Base-by-base conservation (phyloP, 352 stramenopile genomes). In the Globisporangium lucens region DNA sequence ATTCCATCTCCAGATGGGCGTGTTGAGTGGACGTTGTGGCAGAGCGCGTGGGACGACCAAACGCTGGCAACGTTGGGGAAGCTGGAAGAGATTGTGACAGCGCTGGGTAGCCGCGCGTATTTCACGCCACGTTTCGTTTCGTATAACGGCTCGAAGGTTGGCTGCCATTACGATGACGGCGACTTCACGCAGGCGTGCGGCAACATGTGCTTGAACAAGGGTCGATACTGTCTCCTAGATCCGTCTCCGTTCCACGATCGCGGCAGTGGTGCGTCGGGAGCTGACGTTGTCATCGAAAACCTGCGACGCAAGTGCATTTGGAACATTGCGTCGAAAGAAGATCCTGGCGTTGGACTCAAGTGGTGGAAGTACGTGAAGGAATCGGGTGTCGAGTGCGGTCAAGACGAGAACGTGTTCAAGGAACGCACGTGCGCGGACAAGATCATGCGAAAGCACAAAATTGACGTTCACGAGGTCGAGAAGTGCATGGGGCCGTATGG, bases 1-100 rank as follows among this genome's bases (percentile, higher is more conserved):
- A 89, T 99, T 36, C 97, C 97, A 2, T 93, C 83, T 22, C 93
- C 95, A 1, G 96, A 99, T 75, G 94, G 96, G 51, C 89, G 95
- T 22, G 97, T 99, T 22, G 96, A 99, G 80, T 99, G 97, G 87
- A 97, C 96, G 55, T 76, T 99, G 60, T 99, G 95, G 96, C 97
- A 98, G 30, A 98, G 85, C 61, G 92, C 96, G 13, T 97, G 91
- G 71, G 97, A 99, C 71, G 75, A 94, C 69, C 76, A 97, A 82
- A 90, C 74, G 36, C 74, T 83, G 63, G 71, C 65, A 52, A 93
- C 84, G 52, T 66, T 99, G 63, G 87, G 89, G 68, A 79, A 95
- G 22, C 79, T 97, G 27, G 90, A 93, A 67, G 76, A 84, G 22
- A 89, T 95, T 64, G 77, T 97, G 12, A 75, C 77, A 35, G 83